Percentiles rank a stretch among this genome's conserved stretches.
Conservation (phyloP, 164 flowering plant species). For the Warburgia ugandensis region DNA sequence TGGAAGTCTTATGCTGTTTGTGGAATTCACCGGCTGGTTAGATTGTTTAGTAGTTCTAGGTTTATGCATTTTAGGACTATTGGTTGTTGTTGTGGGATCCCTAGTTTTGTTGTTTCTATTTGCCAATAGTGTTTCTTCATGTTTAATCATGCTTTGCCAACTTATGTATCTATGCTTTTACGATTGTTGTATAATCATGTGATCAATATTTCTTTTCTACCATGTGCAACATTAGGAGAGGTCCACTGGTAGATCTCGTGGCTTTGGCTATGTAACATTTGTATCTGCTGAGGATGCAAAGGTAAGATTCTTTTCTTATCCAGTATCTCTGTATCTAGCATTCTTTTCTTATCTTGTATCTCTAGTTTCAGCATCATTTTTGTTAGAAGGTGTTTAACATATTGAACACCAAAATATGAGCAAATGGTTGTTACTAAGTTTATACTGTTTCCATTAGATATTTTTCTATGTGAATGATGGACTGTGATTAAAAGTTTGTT, state of each 20-base stretch:
- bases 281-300: slow-evolving; percentile 84
- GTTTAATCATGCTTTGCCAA: background rate
- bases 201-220: background rate
- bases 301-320: slow-evolving; percentile 28
- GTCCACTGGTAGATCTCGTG: slow-evolving; percentile 92
- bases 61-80: no score
- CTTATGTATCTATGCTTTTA: background rate
- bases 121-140: background rate
- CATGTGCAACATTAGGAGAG: slow-evolving; percentile 50
- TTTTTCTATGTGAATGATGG: background rate
- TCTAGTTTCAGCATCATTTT: background rate
- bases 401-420: background rate
- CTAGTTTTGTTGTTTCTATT: background rate
- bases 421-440: background rate
- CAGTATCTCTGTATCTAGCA: background rate
- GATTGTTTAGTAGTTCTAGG: no score
- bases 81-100: background rate
- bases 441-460: background rate
- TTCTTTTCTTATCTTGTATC: background rate
- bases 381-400: background rate
- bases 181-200: background rate
- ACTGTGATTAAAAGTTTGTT: background rate
- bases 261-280: slow-evolving; percentile 98
- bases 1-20: no score
- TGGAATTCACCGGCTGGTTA: no score